Base-by-base conservation (phyloP, 2,329 filamentous ascomycete genomes). In the Neurospora crassa region DNA sequence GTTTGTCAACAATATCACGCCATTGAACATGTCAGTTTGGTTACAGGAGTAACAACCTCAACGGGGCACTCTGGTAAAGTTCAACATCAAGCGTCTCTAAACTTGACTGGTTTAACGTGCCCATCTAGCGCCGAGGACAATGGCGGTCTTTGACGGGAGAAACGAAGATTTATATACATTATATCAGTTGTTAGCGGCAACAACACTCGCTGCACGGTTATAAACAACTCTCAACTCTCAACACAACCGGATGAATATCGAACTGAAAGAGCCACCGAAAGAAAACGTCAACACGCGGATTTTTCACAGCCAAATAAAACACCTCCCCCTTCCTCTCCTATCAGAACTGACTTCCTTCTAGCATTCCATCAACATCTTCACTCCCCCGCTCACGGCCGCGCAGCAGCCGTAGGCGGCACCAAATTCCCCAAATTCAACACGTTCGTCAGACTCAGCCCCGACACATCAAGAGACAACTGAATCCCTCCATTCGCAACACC, bases 351-450 rank as follows among this genome's bases (percentile, higher is more conserved):
- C 20, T 7, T 12, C 12, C 20, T 29, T 16, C 20, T 16, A 53
- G 6, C 12, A 53, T 2, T 24, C 20, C 20, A 18, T 47, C 11
- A 24, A 12, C 45, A 53, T 24, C 24, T 59, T 59, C 47, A 6
- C 24, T 8, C 3, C 14, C 2, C 16, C 53, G 14, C 16, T 42
- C 53, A 67, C 45, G 37, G 69, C 67, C 72, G 67, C 11, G 70
- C 29, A n/a, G 69, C 67, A 24, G 68, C 40, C 8, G 78, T 79
- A 73, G 76, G 75, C 73, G 75, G 70, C 34, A 74, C 75, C 68
- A 85, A 76, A 70, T 82, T 84, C 40, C 84, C 84, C 12, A 86
- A 77, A 68, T 83, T 79, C 59, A 86, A 76, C 67, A 79, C 76
- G 71, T 81, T 85, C 74, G 78, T 82, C 68, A 86, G 77, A 7